Percentiles rank a stretch among this genome's conserved stretches.
These are phyloP conservation scores for Pulveroboletus sp. DNA, from an alignment of 768 basidiomycete species.

Conservation along the genomic window DNA sequence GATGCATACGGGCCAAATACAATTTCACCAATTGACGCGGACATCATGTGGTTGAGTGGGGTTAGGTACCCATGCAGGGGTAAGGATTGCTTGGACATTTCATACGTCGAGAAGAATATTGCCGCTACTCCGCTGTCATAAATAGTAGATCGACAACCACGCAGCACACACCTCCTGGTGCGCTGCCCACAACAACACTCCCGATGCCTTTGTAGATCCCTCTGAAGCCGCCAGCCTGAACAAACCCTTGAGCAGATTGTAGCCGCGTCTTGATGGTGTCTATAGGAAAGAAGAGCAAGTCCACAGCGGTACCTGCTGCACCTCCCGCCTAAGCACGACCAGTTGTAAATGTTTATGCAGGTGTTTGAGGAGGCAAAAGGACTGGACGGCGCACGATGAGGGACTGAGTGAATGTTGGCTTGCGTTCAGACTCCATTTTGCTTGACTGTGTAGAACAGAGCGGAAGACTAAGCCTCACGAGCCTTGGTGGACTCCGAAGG, in stretches of 20 bases:
- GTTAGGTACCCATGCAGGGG: slow-evolving; percentile 60
- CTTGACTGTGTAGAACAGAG: slow-evolving; percentile 6
- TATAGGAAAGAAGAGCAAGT: slow-evolving; percentile 94
- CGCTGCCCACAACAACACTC: slow-evolving; percentile 91
- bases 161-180: slow-evolving; percentile 78
- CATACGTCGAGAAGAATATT: slow-evolving; percentile 93
- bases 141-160: not conserved
- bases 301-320: slow-evolving; percentile 88
- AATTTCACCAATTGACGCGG: slow-evolving; percentile 62
- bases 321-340: slow-evolving; percentile 69
- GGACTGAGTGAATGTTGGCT: slow-evolving; percentile 45
- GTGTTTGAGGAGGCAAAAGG: slow-evolving; percentile 5
- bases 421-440: slow-evolving; percentile 29
- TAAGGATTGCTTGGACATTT: slow-evolving; percentile 75
- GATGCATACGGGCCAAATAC: slow-evolving; percentile 31
- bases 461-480: slow-evolving; percentile 6
- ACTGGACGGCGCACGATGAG: slow-evolving; percentile 38
- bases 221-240: slow-evolving; percentile 79
- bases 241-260: slow-evolving; percentile 86
- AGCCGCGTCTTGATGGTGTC: slow-evolving; percentile 96
- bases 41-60: slow-evolving; percentile 60
- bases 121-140: slow-evolving; percentile 58
- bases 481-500: too few relatives aligned
- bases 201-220: slow-evolving; percentile 94
- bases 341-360: slow-evolving; percentile 12